Evolutionary conservation across 169 alveolate genomes (phyloP).

Genomic region (Eimeria nieschulzi): DNA sequence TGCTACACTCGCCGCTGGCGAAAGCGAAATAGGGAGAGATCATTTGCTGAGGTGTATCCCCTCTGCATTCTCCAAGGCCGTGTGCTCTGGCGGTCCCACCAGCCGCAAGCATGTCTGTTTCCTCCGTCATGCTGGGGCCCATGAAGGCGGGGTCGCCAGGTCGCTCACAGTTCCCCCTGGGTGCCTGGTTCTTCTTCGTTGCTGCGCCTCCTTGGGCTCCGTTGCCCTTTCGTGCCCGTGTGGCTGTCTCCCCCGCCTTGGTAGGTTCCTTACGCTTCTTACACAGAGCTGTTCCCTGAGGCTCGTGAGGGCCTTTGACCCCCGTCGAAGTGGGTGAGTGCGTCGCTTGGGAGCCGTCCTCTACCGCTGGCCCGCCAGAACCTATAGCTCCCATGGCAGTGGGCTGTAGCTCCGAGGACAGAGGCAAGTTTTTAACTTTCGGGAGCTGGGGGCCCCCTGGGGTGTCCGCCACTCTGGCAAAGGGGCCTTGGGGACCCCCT

Average conservation of each 20-base stretch:
- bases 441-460: neutral
- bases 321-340: neutral
- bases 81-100: too few species aligned
- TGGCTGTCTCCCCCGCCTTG: conserved; percentile 14
- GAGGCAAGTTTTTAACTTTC: neutral
- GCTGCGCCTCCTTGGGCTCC: conserved; percentile 11
- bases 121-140: too few species aligned
- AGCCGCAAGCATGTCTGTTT: too few species aligned
- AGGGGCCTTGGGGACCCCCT: conserved; percentile 11
- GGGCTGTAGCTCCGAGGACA: neutral
- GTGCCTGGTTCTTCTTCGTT: conserved; percentile 31
- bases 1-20: conserved; percentile 10
- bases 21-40: conserved; percentile 22
- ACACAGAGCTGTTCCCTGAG: neutral
- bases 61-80: neutral
- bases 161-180: conserved; percentile 17
- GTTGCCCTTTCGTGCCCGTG: conserved; percentile 44
- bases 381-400: neutral
- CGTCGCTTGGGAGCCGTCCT: neutral
- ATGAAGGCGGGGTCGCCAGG: neutral
- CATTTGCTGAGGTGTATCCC: conserved; percentile 12
- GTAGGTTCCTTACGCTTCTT: conserved; percentile 52
- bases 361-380: conserved; percentile 12
- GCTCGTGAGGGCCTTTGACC: conserved; percentile 36
- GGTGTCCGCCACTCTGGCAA: neutral